Evolutionary conservation across 768 basidiomycete genomes (phyloP).

Genomic region (Tricholomella constricta): DNA sequence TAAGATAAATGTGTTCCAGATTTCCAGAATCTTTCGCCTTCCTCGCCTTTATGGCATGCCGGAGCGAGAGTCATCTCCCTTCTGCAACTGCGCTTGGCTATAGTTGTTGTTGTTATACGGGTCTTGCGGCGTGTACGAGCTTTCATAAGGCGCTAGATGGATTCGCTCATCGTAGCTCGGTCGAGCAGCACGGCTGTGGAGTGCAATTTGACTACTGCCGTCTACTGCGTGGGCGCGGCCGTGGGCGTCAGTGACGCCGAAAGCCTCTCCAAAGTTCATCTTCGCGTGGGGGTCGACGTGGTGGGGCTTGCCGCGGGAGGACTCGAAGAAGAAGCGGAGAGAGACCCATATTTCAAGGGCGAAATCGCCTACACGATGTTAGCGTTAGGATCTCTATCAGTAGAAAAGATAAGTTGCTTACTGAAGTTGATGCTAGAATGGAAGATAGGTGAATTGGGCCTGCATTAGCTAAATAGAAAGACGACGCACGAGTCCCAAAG

Average conservation of each 20-base stretch:
- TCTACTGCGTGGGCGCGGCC: not conserved
- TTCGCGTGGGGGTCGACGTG: constrained; percentile 23
- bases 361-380: constrained; percentile 56
- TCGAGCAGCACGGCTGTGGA: constrained; percentile 8
- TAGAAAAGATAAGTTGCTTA: constrained; percentile 3
- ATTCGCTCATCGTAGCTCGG: constrained; percentile 22
- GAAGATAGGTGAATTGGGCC: not conserved
- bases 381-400: not conserved
- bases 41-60: not conserved
- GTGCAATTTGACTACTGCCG: constrained; percentile 2
- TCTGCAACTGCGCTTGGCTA: not conserved
- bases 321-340: constrained; percentile 58
- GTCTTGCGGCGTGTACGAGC: constrained; percentile 2
- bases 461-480: constrained; percentile 21
- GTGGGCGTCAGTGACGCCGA: constrained; percentile 30
- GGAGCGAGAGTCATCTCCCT: not conserved
- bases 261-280: constrained; percentile 39
- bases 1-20: too few relatives aligned
- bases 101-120: not conserved
- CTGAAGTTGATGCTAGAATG: constrained; percentile 35
- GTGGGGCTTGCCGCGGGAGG: constrained; percentile 29
- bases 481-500: constrained; percentile 65
- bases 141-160: constrained; percentile 16
- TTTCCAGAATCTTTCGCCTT: not conserved
- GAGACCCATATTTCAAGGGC: constrained; percentile 62